Percentiles rank a stretch among this genome's conserved stretches.
Evolutionary conservation across 169 alveolate genomes (phyloP).

Genomic region (Pseudocohnilembus persalinus): DNA sequence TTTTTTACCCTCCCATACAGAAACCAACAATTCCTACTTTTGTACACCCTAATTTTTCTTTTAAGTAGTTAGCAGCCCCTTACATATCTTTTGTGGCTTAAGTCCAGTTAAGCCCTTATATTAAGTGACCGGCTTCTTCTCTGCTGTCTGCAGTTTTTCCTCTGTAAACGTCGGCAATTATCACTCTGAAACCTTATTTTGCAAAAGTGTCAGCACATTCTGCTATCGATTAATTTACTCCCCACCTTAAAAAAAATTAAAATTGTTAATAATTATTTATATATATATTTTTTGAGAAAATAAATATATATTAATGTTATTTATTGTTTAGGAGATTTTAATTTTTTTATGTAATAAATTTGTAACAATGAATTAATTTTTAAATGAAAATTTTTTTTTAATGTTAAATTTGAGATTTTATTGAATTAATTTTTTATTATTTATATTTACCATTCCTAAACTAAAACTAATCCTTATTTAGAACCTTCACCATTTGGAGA

Average conservation of each 20-base stretch:
- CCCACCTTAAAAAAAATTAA: too few species aligned
- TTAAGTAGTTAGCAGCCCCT: slow-evolving; percentile 34
- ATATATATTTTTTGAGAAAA: too few species aligned
- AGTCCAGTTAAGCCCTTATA: slow-evolving; percentile 35
- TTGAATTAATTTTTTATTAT: too few species aligned
- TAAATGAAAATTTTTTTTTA: too few species aligned
- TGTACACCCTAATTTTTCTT: slow-evolving; percentile 31
- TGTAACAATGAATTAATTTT: too few species aligned
- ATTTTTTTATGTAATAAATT: too few species aligned
- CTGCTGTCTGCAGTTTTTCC: slow-evolving; percentile 9
- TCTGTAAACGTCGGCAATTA: slow-evolving; percentile 34
- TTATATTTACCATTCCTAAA: too few species aligned
- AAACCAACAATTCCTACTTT: slow-evolving; percentile 45
- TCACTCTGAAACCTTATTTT: slow-evolving; percentile 24
- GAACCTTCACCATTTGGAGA: background rate
- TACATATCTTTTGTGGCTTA: slow-evolving; percentile 37
- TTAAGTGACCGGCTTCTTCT: slow-evolving; percentile 43
- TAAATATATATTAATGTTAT: too few species aligned
- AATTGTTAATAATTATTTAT: too few species aligned
- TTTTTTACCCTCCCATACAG: slow-evolving; percentile 58
- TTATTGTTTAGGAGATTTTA: too few species aligned
- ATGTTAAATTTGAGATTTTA: too few species aligned
- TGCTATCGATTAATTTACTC: slow-evolving; percentile 24
- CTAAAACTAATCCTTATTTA: slow-evolving; percentile 5
- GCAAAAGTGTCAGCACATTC: slow-evolving; percentile 31